Evolutionary conservation across 306 rosid genomes (phyloP).

Genomic region (Rubus parviflorus): DNA sequence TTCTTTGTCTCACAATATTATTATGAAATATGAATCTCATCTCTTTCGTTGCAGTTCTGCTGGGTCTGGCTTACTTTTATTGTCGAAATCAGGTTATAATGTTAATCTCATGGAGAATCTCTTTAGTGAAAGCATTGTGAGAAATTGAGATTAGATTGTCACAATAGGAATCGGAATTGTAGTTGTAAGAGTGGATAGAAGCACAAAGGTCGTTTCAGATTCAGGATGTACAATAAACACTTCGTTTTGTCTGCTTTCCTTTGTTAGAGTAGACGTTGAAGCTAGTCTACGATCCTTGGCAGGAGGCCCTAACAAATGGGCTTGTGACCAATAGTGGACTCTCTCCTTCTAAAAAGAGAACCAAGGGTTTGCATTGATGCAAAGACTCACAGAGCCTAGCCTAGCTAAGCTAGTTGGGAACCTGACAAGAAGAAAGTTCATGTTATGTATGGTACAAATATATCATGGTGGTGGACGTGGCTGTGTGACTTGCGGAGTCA

Average conservation of each 20-base stretch:
- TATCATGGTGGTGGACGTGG: background rate
- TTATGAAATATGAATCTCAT: background rate
- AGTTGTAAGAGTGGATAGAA: background rate
- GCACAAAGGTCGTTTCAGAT: background rate
- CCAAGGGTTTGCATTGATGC: background rate
- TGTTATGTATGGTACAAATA: background rate
- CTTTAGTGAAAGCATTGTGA: background rate
- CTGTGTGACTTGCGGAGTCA: background rate
- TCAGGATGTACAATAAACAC: background rate
- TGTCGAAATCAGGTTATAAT: background rate
- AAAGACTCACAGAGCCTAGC: background rate
- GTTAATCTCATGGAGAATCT: background rate
- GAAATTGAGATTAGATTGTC: background rate
- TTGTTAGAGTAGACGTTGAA: too few species aligned
- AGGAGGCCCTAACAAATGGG: background rate
- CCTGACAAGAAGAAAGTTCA: background rate
- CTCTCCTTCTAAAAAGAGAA: constrained; percentile 20
- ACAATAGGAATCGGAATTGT: background rate
- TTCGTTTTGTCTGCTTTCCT: background rate
- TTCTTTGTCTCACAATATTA: background rate
- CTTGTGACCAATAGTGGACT: constrained; percentile 11
- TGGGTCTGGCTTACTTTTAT: background rate
- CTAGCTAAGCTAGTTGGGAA: background rate
- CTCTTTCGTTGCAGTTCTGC: background rate
- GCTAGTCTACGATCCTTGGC: background rate